Base-by-base conservation (phyloP, 345 rosid genomes). In the Microcos paniculata region DNA sequence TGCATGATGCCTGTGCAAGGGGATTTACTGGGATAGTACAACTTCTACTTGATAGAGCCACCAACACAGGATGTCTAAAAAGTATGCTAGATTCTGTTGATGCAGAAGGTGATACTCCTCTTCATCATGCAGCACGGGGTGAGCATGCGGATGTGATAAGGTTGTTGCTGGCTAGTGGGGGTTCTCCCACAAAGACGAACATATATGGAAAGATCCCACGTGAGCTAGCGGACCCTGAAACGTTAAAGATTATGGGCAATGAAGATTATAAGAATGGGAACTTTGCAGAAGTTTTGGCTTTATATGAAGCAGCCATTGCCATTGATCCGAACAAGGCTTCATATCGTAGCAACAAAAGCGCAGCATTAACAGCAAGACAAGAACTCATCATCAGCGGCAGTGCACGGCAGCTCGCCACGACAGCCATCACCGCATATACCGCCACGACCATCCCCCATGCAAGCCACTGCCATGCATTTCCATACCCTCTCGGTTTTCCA, bases 231-330 rank as follows among this genome's bases (percentile, higher is more conserved):
- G 97, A 92, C 46, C 58, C 86, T 19, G 85, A 73, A 77, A 83
- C 92, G 0, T 78, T 96, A 85, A 96, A 96, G 79, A 91, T 93
- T 0, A 90, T 91, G 98, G 99, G 98, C 0, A 96, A 96, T 62
- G 99, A 96, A 81, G 99, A 96, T 81, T 96, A 94, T 81, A 96
- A 96, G 88, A 92, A 84, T 3, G 98, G 99, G 33, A 92, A 89
- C 72, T 92, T 90, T 18, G 95, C 89, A 0, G 98, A 92, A 81
- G 98, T 97, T 0, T 82, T 96, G 76, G 96, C 97, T 2, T 78
- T 96, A 80, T 96, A 96, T 67, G 97, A 96, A 15, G 99, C 99
- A 2, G 99, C 99, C 4, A 96, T 96, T 48, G 81, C 94, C 1
- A 90, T 96, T 56, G 98, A 96, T 70, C 95, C 98, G 0, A 82